Base-by-base conservation (phyloP, 2,329 filamentous ascomycete genomes). In the Microascus cirrosus region DNA sequence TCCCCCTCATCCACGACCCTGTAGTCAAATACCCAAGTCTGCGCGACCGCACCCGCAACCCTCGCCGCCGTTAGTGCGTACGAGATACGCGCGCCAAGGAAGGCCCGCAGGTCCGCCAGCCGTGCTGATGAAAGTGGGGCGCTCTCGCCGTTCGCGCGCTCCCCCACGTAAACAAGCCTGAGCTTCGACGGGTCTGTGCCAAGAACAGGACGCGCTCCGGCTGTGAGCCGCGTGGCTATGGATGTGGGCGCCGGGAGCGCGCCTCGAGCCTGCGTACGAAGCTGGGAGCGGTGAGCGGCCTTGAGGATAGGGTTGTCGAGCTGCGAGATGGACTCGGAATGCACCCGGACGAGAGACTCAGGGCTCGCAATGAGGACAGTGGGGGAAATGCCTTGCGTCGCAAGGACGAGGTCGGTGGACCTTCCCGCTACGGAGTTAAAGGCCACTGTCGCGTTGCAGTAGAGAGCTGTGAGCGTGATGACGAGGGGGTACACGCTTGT, bases 21-120 rank as follows among this genome's bases (percentile, higher is more conserved):
- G 70, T 97, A 97, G 69, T 97, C 93, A 67, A 89, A 95, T 45
- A 92, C 79, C 61, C 89, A 85, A 8, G 89, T 95, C 73, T 97
- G 93, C 1, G 87, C 77, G n/a, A 95, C 82, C 1, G 92, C 87
- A 42, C 94, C 94, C 2, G 92, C 93, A n/a, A 97, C 89, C 60
- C 83, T 82, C 25, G 90, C 77, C 1, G 88, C 85, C 20, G 90
- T 88, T 58, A 99, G 77, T 2, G 91, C 92, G 70, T 97, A 96
- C 55, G 95, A 78, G 59, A 96, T 78, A 56, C 90, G 83, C 1
- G 90, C 86, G 32, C 87, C 83, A 1, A 88, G 89, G 70, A 91
- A 89, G 56, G 95, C 80, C 53, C 92, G 84, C 59, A 97, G 73
- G 66, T 96, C 90, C 0, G 88, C 90, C 48, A 97, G 77, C 55